Evolutionary conservation across 2,329 filamentous ascomycete genomes (phyloP).

Genomic region (Hymenoscyphus infarciens): DNA sequence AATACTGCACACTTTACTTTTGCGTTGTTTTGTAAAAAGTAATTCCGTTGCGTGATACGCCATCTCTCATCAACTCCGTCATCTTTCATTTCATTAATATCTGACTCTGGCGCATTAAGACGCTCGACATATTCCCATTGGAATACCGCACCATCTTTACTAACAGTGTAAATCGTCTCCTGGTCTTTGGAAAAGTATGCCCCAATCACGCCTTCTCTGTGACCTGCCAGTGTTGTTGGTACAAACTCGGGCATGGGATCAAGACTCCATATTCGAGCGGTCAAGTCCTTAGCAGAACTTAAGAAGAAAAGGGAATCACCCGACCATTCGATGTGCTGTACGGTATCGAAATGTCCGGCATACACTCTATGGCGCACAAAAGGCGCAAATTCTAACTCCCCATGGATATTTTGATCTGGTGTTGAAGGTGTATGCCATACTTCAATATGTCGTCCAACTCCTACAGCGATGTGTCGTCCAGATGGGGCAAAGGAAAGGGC

Average conservation of each 20-base stretch:
- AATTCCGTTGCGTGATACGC: constrained; percentile 88
- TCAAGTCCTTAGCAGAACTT: constrained; percentile 87
- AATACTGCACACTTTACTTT: constrained; percentile 88
- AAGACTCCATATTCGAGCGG: constrained; percentile 91
- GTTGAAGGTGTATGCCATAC: constrained; percentile 95
- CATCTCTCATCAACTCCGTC: constrained; percentile 71
- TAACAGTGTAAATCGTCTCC: constrained; percentile 93
- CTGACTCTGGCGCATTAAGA: constrained; percentile 49
- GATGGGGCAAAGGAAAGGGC: constrained; percentile 88
- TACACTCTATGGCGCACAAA: constrained; percentile 87
- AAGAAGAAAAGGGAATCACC: constrained; percentile 94
- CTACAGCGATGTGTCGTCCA: constrained; percentile 86
- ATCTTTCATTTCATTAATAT: constrained; percentile 57
- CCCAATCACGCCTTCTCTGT: constrained; percentile 84
- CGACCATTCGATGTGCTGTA: constrained; percentile 90
- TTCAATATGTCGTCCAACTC: constrained; percentile 81
- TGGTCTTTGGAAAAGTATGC: constrained; percentile 97
- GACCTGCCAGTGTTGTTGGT: constrained; percentile 85
- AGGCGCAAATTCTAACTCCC: constrained; percentile 89
- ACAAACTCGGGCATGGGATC: constrained; percentile 82
- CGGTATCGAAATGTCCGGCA: constrained; percentile 81
- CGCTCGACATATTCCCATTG: constrained; percentile 79
- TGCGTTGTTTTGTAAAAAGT: constrained; percentile 87
- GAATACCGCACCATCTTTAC: constrained; percentile 95
- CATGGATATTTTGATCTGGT: constrained; percentile 72